These are phyloP conservation scores for Xanthoparmelia taractica DNA, from an alignment of 495 filamentous ascomycete species.

Conservation along the genomic window DNA sequence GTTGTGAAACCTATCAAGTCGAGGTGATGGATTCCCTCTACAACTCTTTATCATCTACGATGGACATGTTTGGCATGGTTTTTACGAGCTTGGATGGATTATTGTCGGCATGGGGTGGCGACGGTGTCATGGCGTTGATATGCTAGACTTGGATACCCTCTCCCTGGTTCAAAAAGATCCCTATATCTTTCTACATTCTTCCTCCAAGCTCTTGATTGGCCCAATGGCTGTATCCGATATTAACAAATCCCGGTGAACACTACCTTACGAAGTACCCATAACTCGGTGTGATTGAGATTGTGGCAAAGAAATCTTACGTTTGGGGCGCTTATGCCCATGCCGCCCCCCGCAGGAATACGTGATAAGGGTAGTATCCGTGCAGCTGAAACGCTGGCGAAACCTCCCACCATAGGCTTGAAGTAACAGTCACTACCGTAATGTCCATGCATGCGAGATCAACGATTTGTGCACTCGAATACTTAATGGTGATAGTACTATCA, in stretches of 20 bases:
- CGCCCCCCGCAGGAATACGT: background rate
- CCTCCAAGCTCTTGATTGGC: background rate
- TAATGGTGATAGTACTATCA: no score
- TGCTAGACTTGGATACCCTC: background rate
- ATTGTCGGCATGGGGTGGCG: background rate
- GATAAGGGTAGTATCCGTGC: background rate
- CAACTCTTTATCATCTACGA: background rate
- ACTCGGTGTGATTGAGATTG: background rate
- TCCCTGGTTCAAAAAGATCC: background rate
- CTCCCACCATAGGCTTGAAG: background rate
- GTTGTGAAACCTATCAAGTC: slow-evolving; percentile 21
- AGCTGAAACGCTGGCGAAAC: slow-evolving; percentile 1
- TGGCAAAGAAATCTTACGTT: background rate
- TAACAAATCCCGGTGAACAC: background rate
- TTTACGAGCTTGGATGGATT: background rate
- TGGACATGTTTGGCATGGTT: background rate
- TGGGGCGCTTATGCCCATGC: slow-evolving; percentile 6
- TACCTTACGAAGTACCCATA: no score
- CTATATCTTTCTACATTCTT: no score
- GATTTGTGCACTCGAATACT: no score
- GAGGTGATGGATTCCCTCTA: slow-evolving; percentile 1
- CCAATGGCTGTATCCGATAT: background rate
- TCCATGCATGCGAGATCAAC: no score
- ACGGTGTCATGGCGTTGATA: background rate
- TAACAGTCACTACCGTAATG: background rate